Evolutionary conservation across 2,329 filamentous ascomycete species (phyloP), one percentile per base, ranked within the genome.

Genomic region (Cytospora piceae): DNA sequence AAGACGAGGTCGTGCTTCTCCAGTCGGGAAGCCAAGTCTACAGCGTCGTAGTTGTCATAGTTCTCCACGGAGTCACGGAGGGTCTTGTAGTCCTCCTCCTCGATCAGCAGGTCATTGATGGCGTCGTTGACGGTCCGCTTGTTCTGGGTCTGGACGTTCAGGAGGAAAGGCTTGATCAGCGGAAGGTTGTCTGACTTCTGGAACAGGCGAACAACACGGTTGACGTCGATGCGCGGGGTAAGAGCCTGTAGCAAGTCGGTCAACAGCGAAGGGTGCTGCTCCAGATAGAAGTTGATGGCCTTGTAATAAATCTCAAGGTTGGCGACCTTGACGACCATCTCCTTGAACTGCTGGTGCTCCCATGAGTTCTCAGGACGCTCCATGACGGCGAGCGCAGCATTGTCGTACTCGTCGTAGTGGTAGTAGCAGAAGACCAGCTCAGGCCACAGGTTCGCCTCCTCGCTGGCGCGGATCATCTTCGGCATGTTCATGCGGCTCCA

Each of bases 301-400:
- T 94, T 92, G 85, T 99, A 99, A 83, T 98, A 99, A 73, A 99
- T 99, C 80, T 99, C 96, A 74, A 99, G 81, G 81, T 99, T 99
- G 74, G 94, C 92, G 70, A 97, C 94, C 86, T 99, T 99, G 80
- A 97, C 89, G 65, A 97, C 85, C 60, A 96, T 98, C 76, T 99
- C 96, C 85, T 99, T 99, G 89, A 99, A 99, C 58, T 96, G 95
- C 77, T 97, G 93, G 81, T 99, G 95, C 78, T 99, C 96, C 95
- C 95, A 99, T 1, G 95, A 94, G 82, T 98, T 96, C 71, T 96
- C 90, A 15, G 95, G 92, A 72, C 93, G 92, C 83, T 99, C 95
- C 87, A 99, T 99, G 82, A 99, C 97, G 22, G 95, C 93, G 63
- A 99, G 85, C 57, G 94, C 93, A 54, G 95, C 95, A 74, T 99